Conservation (phyloP, 2,329 filamentous ascomycete species). For the Xylaria polymorpha region DNA sequence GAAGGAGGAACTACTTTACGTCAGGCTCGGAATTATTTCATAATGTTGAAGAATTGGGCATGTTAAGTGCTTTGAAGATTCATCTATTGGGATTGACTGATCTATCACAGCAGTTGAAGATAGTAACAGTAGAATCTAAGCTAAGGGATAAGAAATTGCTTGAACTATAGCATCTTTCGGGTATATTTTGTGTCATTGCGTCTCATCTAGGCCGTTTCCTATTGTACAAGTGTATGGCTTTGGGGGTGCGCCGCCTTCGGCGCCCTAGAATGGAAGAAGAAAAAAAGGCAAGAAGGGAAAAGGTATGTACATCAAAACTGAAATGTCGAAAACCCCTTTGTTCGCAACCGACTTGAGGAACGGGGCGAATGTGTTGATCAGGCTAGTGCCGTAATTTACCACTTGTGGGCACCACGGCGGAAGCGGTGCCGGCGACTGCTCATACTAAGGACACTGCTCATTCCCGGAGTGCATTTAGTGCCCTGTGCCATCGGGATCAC, state of each 20-base stretch:
- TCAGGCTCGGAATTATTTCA: neutral
- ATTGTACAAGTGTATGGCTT: conserved; percentile 18
- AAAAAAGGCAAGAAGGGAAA: conserved; percentile 14
- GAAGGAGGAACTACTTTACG: too few relatives aligned
- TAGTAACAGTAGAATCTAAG: conserved; percentile 6
- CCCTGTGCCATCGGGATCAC: conserved; percentile 63
- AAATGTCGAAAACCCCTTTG: conserved; percentile 12
- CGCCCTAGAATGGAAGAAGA: neutral
- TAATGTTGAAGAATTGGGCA: neutral
- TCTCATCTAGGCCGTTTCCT: conserved; percentile 8
- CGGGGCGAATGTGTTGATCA: conserved; percentile 3
- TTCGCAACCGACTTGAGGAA: neutral
- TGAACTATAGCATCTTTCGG: conserved; percentile 8
- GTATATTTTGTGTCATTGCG: conserved; percentile 22
- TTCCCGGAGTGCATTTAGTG: conserved; percentile 59
- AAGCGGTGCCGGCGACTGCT: conserved; percentile 40
- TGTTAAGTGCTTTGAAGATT: neutral
- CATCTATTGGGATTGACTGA: conserved; percentile 16
- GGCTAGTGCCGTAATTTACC: conserved; percentile 3
- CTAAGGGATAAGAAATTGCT: neutral
- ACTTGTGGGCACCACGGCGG: conserved; percentile 25
- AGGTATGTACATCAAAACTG: conserved; percentile 36
- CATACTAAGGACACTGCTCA: conserved; percentile 44
- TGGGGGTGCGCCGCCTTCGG: neutral
- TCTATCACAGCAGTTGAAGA: neutral